Percentiles rank a stretch among this genome's conserved stretches.
These are phyloP conservation scores for Pyrenophora teres DNA, from an alignment of 2,329 filamentous ascomycete genomes.

Conservation along the genomic window DNA sequence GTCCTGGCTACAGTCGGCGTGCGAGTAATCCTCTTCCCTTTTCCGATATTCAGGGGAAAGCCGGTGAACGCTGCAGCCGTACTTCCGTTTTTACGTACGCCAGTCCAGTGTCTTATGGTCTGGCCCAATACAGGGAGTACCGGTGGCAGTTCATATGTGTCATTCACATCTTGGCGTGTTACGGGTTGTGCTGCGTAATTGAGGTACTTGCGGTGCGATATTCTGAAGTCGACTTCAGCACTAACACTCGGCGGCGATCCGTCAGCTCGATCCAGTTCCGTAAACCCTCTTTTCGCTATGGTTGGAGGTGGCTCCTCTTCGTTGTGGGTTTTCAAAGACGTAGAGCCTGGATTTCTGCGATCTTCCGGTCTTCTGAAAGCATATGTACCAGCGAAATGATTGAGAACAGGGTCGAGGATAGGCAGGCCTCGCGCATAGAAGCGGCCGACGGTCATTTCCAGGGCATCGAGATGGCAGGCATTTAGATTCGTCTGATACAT, in stretches of 20 bases:
- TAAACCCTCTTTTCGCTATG: too few relatives aligned
- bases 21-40: conserved; percentile 9
- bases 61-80: conserved; percentile 14
- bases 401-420: conserved; percentile 27
- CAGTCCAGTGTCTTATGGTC: conserved; percentile 20
- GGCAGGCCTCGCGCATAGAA: conserved; percentile 18
- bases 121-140: conserved; percentile 20
- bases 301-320: too few relatives aligned
- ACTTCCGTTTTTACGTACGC: conserved; percentile 11
- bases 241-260: neutral
- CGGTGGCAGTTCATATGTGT: conserved; percentile 16
- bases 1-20: neutral
- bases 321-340: too few relatives aligned
- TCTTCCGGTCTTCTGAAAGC: conserved; percentile 8
- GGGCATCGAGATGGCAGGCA: conserved; percentile 16
- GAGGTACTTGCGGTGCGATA: conserved; percentile 1
- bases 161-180: neutral
- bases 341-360: conserved; percentile 4
- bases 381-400: conserved; percentile 24
- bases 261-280: neutral
- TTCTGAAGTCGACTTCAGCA: neutral
- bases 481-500: conserved; percentile 17
- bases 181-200: neutral
- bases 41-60: conserved; percentile 20
- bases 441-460: conserved; percentile 26